Percentiles rank a stretch among this genome's conserved stretches.
phyloP scores from a whole-genome alignment of 164 flowering plant genomes.

The Sedum album region DNA sequence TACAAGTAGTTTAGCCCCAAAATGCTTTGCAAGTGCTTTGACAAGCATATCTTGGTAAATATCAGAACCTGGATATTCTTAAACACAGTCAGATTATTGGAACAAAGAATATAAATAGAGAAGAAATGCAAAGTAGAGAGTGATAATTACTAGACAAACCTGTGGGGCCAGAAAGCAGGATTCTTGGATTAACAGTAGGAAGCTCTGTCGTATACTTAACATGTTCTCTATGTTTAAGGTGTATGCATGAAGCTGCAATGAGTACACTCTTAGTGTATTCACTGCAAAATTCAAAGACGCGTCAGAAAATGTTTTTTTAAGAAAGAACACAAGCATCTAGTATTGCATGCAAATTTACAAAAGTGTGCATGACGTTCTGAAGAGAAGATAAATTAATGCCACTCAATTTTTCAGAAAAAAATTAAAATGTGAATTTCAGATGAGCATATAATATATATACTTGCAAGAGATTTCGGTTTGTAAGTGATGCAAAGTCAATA shows the following conservation, averaged over 20 bases:
- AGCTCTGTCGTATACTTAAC: conserved; percentile 68
- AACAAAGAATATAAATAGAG: background rate
- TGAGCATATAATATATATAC: background rate
- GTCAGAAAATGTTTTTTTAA: background rate
- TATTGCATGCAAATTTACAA: background rate
- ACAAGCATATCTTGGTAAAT: conserved; percentile 90
- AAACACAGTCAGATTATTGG: background rate
- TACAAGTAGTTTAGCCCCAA: conserved; percentile 76
- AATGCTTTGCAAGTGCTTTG: conserved; percentile 76
- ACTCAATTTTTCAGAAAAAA: background rate
- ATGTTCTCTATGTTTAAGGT: conserved; percentile 63
- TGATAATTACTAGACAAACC: conserved; percentile 24
- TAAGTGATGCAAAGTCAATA: background rate
- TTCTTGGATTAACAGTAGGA: conserved; percentile 68
- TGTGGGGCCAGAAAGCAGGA: conserved; percentile 84
- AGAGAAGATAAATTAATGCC: background rate
- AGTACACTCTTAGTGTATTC: conserved; percentile 78
- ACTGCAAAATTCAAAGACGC: conserved; percentile 33
- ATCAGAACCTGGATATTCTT: conserved; percentile 56
- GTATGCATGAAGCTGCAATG: conserved; percentile 65
- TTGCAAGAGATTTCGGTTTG: background rate
- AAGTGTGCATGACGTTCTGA: background rate
- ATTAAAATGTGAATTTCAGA: background rate
- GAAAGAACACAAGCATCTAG: background rate
- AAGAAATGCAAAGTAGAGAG: background rate